Conservation (phyloP, 1,284 basidiomycete genomes). For the Athelia sp. region DNA sequence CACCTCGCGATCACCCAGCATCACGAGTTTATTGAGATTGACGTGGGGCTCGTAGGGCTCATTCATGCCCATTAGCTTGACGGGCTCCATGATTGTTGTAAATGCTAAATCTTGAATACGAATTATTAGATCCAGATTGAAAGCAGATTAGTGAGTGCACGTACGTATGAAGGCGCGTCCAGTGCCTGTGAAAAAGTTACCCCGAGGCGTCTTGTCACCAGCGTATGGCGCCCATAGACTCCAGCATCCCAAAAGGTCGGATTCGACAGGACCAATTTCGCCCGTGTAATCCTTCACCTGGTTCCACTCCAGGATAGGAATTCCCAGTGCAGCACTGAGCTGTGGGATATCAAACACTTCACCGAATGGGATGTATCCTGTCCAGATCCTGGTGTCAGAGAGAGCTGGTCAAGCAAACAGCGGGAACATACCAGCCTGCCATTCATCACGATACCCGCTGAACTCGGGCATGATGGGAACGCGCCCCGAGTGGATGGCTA, state of each 20-base stretch:
- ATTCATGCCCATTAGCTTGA: constrained; percentile 28
- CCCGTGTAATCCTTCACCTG: constrained; percentile 33
- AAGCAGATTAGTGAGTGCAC: not conserved
- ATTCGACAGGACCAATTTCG: constrained; percentile 19
- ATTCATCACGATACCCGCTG: no score
- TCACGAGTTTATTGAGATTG: constrained; percentile 29
- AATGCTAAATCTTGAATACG: constrained; percentile 33
- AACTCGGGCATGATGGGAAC: constrained; percentile 49
- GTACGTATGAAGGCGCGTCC: not conserved
- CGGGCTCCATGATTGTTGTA: constrained; percentile 35
- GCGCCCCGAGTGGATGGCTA: constrained; percentile 58
- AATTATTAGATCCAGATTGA: not conserved
- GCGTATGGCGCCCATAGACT: constrained; percentile 43
- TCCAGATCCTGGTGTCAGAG: constrained; percentile 62
- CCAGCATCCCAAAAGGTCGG: constrained; percentile 71
- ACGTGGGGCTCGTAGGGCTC: constrained; percentile 32
- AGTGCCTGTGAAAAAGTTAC: constrained; percentile 34
- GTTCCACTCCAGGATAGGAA: constrained; percentile 50
- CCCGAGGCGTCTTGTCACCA: constrained; percentile 38
- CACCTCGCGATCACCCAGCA: constrained; percentile 34
- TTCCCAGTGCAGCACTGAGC: constrained; percentile 34
- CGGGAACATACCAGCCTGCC: no score
- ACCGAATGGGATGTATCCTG: constrained; percentile 39
- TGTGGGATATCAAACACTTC: constrained; percentile 48
- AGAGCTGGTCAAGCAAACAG: constrained; percentile 25